These are phyloP conservation scores for Davidsoniella virescens DNA, from an alignment of 2,329 filamentous ascomycete species.

Conservation along the genomic window DNA sequence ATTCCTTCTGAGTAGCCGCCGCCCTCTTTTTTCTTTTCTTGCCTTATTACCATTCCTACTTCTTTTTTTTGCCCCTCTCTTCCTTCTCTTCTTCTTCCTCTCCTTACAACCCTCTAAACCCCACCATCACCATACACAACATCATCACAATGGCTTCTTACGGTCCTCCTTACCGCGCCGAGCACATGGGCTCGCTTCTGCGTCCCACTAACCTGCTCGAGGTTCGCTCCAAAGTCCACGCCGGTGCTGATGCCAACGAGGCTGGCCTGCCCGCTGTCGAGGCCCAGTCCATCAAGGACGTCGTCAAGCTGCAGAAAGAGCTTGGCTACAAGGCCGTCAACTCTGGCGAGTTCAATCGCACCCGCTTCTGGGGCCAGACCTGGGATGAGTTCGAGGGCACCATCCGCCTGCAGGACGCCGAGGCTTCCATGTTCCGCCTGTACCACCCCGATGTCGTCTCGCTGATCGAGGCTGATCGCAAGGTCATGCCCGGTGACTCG, in stretches of 20 bases:
- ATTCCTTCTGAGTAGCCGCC: background rate
- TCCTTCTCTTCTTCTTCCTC: background rate
- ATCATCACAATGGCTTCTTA: slow-evolving; percentile 6
- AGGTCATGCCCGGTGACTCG: slow-evolving; percentile 41
- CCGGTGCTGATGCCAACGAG: slow-evolving; percentile 31
- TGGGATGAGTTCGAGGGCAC: slow-evolving; percentile 38
- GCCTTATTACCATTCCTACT: background rate
- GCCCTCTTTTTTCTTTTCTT: background rate
- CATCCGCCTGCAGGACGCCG: slow-evolving; percentile 31
- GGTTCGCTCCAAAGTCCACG: slow-evolving; percentile 19
- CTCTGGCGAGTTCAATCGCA: slow-evolving; percentile 52
- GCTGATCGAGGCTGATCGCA: slow-evolving; percentile 33
- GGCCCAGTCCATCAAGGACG: slow-evolving; percentile 46
- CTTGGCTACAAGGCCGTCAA: slow-evolving; percentile 51
- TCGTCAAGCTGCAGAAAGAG: slow-evolving; percentile 52
- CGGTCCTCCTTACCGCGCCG: slow-evolving; percentile 50
- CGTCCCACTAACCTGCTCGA: slow-evolving; percentile 37
- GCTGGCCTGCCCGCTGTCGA: slow-evolving; percentile 42
- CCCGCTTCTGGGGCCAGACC: slow-evolving; percentile 35
- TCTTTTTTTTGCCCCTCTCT: background rate
- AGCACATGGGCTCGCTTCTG: slow-evolving; percentile 59
- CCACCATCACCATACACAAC: background rate
- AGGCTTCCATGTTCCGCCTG: slow-evolving; percentile 34
- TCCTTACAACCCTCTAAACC: background rate
- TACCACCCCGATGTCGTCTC: slow-evolving; percentile 40